Evolutionary conservation across 2,329 filamentous ascomycete species (phyloP).

Genomic region (Akanthomyces muscarius): DNA sequence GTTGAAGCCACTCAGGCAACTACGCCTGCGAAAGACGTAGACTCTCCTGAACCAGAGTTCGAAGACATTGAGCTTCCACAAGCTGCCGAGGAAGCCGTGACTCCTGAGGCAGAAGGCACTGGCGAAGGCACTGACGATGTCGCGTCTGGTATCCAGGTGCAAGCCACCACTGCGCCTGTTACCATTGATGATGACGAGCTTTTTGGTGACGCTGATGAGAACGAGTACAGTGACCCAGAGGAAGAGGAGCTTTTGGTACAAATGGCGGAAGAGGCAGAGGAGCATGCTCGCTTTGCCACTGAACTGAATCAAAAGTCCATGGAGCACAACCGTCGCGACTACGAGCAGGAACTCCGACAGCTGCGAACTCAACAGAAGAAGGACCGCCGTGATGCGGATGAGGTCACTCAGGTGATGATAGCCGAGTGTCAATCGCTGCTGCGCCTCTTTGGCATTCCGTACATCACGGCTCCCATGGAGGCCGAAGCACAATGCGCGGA

Average conservation of each 20-base stretch:
- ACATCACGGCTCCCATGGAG: conserved; percentile 98
- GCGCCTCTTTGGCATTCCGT: conserved; percentile 86
- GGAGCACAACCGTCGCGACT: conserved; percentile 68
- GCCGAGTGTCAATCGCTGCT: conserved; percentile 90
- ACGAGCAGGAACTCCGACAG: conserved; percentile 81
- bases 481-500: conserved; percentile 97
- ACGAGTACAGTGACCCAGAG: conserved; percentile 79
- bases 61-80: conserved; percentile 33
- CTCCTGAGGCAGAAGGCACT: neutral
- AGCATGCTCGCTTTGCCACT: conserved; percentile 88
- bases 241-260: conserved; percentile 85
- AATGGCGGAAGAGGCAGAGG: conserved; percentile 85
- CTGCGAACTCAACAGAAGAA: conserved; percentile 94
- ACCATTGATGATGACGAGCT: conserved; percentile 37
- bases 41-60: conserved; percentile 30
- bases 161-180: neutral
- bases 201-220: conserved; percentile 60
- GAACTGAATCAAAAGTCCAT: conserved; percentile 74
- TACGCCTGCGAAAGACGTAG: conserved; percentile 4
- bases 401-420: conserved; percentile 95
- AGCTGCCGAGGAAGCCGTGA: conserved; percentile 10
- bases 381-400: conserved; percentile 90
- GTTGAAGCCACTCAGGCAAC: neutral
- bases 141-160: neutral
- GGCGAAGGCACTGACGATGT: neutral